Evolutionary conservation across 768 basidiomycete species (phyloP).

Genomic region (Phaffia tasmanica): DNA sequence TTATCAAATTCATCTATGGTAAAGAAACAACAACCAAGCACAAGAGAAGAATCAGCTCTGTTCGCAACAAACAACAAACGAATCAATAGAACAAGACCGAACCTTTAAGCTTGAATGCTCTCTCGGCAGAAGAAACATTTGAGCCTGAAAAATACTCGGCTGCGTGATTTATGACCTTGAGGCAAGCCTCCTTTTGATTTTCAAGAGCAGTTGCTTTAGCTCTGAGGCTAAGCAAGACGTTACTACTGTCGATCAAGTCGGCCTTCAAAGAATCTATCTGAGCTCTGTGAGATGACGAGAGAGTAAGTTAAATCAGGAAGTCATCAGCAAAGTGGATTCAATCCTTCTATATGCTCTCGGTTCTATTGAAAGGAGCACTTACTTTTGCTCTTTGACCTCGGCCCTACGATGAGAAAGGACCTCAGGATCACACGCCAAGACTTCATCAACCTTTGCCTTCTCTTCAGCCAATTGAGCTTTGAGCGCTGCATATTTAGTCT

Average conservation of each 20-base stretch:
- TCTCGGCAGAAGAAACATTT: slow-evolving; percentile 33
- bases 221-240: slow-evolving; percentile 32
- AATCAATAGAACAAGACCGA: slow-evolving; percentile 16
- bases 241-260: slow-evolving; percentile 32
- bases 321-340: background rate
- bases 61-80: background rate
- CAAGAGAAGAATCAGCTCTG: background rate
- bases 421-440: slow-evolving; percentile 21
- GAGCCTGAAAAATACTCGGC: slow-evolving; percentile 34
- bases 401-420: slow-evolving; percentile 16
- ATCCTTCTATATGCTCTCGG: background rate
- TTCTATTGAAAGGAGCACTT: background rate
- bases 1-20: slow-evolving; percentile 34
- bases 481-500: slow-evolving; percentile 31
- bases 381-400: slow-evolving; percentile 26
- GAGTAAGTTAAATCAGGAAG: too few species aligned
- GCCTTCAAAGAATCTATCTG: slow-evolving; percentile 34
- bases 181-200: slow-evolving; percentile 29
- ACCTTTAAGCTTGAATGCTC: slow-evolving; percentile 35
- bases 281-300: slow-evolving; percentile 25
- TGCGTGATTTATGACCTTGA: slow-evolving; percentile 33
- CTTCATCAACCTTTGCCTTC: slow-evolving; percentile 31
- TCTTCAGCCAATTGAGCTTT: slow-evolving; percentile 35
- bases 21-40: background rate
- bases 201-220: slow-evolving; percentile 32